Percentiles rank a stretch among this genome's conserved stretches.
These are phyloP conservation scores for Talaromyces sp. DNA, from an alignment of 2,329 filamentous ascomycete genomes.

Conservation along the genomic window DNA sequence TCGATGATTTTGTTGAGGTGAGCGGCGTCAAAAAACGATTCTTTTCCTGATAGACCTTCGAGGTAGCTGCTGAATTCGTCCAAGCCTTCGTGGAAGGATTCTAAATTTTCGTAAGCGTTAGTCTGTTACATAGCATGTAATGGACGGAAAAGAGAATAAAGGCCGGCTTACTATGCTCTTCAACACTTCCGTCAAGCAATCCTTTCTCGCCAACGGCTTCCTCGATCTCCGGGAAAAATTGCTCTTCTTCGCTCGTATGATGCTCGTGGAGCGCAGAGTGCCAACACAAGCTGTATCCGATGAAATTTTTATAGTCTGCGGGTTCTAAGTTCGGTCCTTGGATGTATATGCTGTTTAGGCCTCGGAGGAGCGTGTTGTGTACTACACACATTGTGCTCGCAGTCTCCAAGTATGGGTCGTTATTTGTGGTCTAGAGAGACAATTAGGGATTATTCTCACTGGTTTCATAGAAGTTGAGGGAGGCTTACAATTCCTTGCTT, in stretches of 20 bases:
- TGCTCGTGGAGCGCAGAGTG: constrained; percentile 34
- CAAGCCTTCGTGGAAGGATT: not conserved
- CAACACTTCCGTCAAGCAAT: constrained; percentile 31
- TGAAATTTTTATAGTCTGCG: constrained; percentile 33
- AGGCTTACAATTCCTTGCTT: constrained; percentile 3
- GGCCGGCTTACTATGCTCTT: constrained; percentile 30
- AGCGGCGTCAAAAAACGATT: constrained; percentile 3
- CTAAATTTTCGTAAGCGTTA: not conserved
- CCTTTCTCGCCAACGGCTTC: constrained; percentile 27
- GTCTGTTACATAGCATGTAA: not conserved
- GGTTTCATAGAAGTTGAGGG: not conserved
- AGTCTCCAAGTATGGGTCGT: constrained; percentile 11
- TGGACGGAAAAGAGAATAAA: not conserved
- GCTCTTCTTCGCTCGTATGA: constrained; percentile 36
- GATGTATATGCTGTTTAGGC: constrained; percentile 41
- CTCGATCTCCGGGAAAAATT: constrained; percentile 35
- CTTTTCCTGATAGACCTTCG: constrained; percentile 5
- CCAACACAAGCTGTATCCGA: constrained; percentile 36
- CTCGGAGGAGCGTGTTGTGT: constrained; percentile 41
- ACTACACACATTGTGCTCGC: constrained; percentile 25
- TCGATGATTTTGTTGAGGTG: constrained; percentile 12
- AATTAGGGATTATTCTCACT: not conserved
- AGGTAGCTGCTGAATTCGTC: constrained; percentile 4
- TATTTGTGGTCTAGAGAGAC: not conserved
- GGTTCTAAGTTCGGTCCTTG: constrained; percentile 25